Evolutionary conservation across 371 early-diverging fungal species (phyloP).

Genomic region (Lichtheimia corymbifera): DNA sequence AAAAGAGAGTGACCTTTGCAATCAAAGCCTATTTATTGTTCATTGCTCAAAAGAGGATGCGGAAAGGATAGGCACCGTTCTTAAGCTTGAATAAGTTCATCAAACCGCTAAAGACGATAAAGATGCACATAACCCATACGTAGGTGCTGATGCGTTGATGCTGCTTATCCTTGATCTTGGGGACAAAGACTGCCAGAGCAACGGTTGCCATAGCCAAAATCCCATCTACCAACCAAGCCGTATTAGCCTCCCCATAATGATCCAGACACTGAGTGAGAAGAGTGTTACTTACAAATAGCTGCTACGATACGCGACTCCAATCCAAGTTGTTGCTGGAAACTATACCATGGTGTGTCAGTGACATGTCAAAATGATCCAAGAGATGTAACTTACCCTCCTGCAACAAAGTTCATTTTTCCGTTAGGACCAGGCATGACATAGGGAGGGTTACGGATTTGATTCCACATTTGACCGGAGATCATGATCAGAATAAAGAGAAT

Average conservation of each 20-base stretch:
- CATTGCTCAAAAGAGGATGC: conserved; percentile 53
- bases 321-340: conserved; percentile 78
- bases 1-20: too few species aligned
- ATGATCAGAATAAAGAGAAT: conserved; percentile 68
- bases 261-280: too few species aligned
- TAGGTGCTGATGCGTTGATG: conserved; percentile 62
- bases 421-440: conserved; percentile 59
- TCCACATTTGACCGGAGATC: conserved; percentile 91
- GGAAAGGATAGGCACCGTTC: conserved; percentile 79
- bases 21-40: not conserved
- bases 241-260: too few species aligned
- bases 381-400: conserved; percentile 39
- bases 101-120: conserved; percentile 65
- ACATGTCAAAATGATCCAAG: not conserved
- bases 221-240: conserved; percentile 44
- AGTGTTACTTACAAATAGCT: conserved; percentile 66
- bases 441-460: conserved; percentile 80
- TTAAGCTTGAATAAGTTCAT: conserved; percentile 70
- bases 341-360: conserved; percentile 15
- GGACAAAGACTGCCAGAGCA: conserved; percentile 42
- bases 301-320: conserved; percentile 81
- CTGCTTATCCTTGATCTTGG: conserved; percentile 35
- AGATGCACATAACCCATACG: conserved; percentile 50
- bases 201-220: conserved; percentile 53
- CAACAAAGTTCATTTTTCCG: conserved; percentile 68